Evolutionary conservation across 352 stramenopile species (phyloP).

Genomic region (Pythium phragmitis): DNA sequence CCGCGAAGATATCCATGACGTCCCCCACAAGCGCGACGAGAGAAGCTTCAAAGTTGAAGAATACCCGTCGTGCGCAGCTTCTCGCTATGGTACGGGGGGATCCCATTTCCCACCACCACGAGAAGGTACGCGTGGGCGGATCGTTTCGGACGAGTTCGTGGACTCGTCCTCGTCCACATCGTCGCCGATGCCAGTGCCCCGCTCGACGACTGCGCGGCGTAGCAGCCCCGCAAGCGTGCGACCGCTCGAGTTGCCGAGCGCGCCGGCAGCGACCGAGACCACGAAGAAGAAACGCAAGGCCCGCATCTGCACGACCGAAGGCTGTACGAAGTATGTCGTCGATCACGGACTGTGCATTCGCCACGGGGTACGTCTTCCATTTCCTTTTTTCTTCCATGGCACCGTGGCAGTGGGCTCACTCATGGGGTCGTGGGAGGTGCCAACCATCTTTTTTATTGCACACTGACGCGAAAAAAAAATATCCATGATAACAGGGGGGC

Average conservation of each 20-base stretch:
- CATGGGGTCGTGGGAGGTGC: background rate
- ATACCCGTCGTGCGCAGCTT: background rate
- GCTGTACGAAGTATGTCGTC: constrained; percentile 47
- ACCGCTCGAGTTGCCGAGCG: background rate
- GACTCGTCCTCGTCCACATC: constrained; percentile 8
- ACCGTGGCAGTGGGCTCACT: background rate
- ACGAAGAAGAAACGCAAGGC: constrained; percentile 40
- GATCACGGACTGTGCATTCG: constrained; percentile 46
- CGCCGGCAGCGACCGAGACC: background rate
- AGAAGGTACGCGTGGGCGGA: background rate
- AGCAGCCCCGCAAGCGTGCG: background rate
- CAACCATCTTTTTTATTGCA: background rate
- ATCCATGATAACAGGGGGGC: constrained; percentile 24
- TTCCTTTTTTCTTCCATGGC: background rate
- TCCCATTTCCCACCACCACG: background rate
- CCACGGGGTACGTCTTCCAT: constrained; percentile 31
- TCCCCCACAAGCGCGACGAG: background rate
- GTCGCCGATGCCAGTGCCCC: constrained; percentile 8
- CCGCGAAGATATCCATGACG: background rate
- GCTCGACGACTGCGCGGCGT: background rate
- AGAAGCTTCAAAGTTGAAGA: background rate
- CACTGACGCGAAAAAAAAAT: background rate
- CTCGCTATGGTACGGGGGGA: background rate
- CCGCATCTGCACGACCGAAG: constrained; percentile 39
- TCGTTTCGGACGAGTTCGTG: background rate